These are phyloP conservation scores for Arabidopsis suecica DNA, from an alignment of 345 rosid genomes.

Conservation along the genomic window DNA sequence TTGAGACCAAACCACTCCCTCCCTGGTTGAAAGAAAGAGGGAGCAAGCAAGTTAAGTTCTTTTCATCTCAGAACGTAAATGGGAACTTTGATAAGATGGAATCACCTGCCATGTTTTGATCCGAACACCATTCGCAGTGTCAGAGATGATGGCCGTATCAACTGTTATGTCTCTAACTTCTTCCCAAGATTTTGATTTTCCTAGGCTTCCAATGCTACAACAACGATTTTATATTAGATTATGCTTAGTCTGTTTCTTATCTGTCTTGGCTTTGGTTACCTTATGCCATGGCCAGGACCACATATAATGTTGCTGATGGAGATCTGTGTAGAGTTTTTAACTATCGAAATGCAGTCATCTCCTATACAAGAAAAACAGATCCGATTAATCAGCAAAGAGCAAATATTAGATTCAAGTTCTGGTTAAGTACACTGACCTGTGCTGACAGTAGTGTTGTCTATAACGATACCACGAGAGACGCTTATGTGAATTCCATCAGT, in stretches of 20 bases:
- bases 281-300: conserved; percentile 99
- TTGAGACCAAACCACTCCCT: conserved; percentile 72
- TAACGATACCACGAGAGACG: conserved; percentile 64
- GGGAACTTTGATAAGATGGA: conserved; percentile 6
- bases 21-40: conserved; percentile 55
- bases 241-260: neutral
- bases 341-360: conserved; percentile 95
- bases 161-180: conserved; percentile 62
- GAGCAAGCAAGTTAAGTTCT: conserved; percentile 21
- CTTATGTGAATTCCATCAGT: conserved; percentile 94
- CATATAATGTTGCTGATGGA: conserved; percentile 64
- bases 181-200: conserved; percentile 66
- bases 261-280: conserved; percentile 51
- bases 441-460: conserved; percentile 58
- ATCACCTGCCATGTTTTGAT: conserved; percentile 97
- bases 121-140: conserved; percentile 81
- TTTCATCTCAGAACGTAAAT: conserved; percentile 4
- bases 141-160: conserved; percentile 64
- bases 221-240: neutral
- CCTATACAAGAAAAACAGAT: conserved; percentile 57
- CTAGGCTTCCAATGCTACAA: conserved; percentile 88
- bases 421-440: conserved; percentile 61
- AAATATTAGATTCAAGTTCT: neutral
- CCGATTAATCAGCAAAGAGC: conserved; percentile 9
- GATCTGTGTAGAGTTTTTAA: conserved; percentile 73